Base-by-base conservation (phyloP, 2,329 filamentous ascomycete genomes). In the Mollisia scopiformis region DNA sequence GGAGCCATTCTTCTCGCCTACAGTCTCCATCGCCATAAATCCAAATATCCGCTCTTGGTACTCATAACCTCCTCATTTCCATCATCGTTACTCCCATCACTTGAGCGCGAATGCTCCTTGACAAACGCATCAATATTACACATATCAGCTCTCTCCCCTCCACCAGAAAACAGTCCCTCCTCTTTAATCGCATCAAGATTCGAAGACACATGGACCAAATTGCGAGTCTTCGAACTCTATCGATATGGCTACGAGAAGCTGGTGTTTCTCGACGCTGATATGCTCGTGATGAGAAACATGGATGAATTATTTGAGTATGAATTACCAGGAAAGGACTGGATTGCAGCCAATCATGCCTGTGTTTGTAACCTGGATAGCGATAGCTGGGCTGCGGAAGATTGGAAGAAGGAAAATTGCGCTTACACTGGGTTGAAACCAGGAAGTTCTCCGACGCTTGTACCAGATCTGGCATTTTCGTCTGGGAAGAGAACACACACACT, bases 201-300 rank as follows among this genome's bases (percentile, higher is more conserved):
- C 80, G 88, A 90, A 75, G 91, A 95, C 75, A 92, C 88, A 79
- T 96, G 92, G 91, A 91, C 84, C 75, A 96, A 96, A 77, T 84
- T 96, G 19, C 84, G 87, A 19, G 86, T 89, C 7, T 96, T 95
- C 73, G 86, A 84, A 8, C 80, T 96, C 21, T 30, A 62, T 27
- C 82, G 81, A 25, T 85, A 92, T 73, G 58, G 57, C 10, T 96
- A 92, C 76, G 81, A 87, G 30, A 85, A 91, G 49, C 84, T 96
- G 31, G 88, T 94, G 28, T 89, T 91, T 75, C 82, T 96, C 51
- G 92, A 96, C 77, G 89, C 88, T 68, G 92, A 96, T 78, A 96
- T 96, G 91, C 78, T 96, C 37, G 86, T 92, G 21, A 77, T 88
- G 62, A 81, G 81, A 68, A 94, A 95, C 76, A 95, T 96, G 90